Conservation (phyloP, 2,329 filamentous ascomycete species). For the Hirsutella rhossiliensis region DNA sequence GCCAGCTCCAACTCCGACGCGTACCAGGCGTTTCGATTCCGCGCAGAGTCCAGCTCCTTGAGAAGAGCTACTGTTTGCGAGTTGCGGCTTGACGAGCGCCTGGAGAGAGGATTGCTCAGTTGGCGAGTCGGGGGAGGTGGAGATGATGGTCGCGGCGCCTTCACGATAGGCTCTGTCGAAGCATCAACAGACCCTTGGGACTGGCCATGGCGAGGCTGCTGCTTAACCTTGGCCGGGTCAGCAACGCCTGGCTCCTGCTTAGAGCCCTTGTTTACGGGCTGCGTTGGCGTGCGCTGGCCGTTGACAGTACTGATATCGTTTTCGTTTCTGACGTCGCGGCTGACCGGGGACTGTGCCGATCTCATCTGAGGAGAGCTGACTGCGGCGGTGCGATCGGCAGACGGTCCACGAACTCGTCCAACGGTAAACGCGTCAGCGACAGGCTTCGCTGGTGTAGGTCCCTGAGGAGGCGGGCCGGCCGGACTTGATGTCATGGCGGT, state of each 20-base stretch:
- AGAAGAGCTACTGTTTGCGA: constrained; percentile 61
- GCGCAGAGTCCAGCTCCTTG: constrained; percentile 76
- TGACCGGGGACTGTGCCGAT: constrained; percentile 27
- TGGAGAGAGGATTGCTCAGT: constrained; percentile 42
- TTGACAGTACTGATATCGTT: constrained; percentile 42
- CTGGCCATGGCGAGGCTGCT: constrained; percentile 20
- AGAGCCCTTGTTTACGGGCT: constrained; percentile 26
- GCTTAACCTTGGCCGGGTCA: constrained; percentile 21
- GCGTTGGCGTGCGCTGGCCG: constrained; percentile 53
- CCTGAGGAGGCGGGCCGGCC: constrained; percentile 41
- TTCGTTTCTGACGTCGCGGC: constrained; percentile 22
- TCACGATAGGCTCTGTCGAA: constrained; percentile 43
- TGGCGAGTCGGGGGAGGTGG: constrained; percentile 47
- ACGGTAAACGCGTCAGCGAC: constrained; percentile 25
- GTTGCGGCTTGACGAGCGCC: constrained; percentile 49
- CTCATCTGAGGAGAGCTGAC: constrained; percentile 23
- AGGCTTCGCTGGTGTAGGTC: constrained; percentile 38
- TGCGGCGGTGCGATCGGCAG: constrained; percentile 30
- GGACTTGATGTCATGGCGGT: constrained; percentile 20
- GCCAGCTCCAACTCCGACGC: constrained; percentile 89
- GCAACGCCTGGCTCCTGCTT: constrained; percentile 21
- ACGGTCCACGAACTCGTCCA: constrained; percentile 35
- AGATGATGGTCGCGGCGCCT: constrained; percentile 37
- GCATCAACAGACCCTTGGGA: constrained; percentile 59
- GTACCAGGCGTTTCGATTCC: constrained; percentile 91